Evolutionary conservation across 768 basidiomycete genomes (phyloP), one percentile per base, ranked within the genome.

Genomic region (Rhodotorula taiwanensis): DNA sequence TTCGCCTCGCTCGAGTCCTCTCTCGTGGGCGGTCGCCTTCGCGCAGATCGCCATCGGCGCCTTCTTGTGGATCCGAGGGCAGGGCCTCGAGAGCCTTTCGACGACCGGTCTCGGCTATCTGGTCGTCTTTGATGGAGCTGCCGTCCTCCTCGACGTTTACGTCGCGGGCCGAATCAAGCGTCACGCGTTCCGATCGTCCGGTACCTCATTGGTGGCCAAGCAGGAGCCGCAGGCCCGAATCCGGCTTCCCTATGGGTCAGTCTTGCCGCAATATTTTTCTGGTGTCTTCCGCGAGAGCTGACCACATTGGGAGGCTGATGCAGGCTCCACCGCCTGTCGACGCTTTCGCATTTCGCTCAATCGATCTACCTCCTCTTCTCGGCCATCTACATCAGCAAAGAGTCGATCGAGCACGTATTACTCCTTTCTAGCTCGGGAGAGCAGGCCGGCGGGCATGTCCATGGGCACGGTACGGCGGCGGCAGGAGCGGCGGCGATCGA

Each of bases 361-460:
- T 83, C 84, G 15, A 88, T 99, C 18, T 98, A 95, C 76, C 79
- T 99, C 59, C 84, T 94, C 79, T 99, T 98, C 74, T 84, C 91
- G 0, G 84, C 89, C 0, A 86, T 97, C 4, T 99, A 98, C 77
- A 87, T 98, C 23, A 92, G 90, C 72, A 98, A 99, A 73, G 95
- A 99, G 80, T 88, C 92, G 1, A 80, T 98, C 7, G 94, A 99
- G 76, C 92, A 94, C 76, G 76, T 95, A 44, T 75, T 99, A 21
- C 79, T 97, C 7, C 45, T 71, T 8, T 71, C 72, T 36, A 61
- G 53, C 6, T 53, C 62, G 33, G 30, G 39, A 11, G 58, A 69
- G 41, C 28, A 30, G 18, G 59, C 50, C 10, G 65, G 67, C 5
- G 64, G 56, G 10, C 71, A 73, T 41, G 72, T 69, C 0, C n/a